Base-by-base conservation (phyloP, 345 rosid genomes). In the Conringia planisiliqua region DNA sequence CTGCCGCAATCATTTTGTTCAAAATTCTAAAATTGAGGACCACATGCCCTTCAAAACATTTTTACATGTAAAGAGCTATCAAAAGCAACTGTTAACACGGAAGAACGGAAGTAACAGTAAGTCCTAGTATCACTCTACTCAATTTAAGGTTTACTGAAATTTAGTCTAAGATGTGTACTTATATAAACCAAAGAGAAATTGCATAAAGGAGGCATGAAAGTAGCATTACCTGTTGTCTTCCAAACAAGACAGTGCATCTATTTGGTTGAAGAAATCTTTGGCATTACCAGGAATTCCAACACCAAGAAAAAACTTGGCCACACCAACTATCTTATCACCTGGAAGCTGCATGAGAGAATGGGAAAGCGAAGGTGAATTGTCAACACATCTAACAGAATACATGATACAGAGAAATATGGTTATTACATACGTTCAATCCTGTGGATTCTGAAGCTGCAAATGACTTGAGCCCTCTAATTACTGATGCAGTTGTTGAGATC, bases 251-350 rank as follows among this genome's bases (percentile, higher is more conserved):
- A 96, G 82, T 14, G 99, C 89, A 66, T 89, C 90, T 42, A 96
- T 78, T 83, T 92, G 99, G 79, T 82, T 82, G 83, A 86, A 90
- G 62, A 96, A 80, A 77, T 92, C 97, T 73, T 88, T 87, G 62
- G 88, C 84, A 83, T 88, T 98, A 55, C 98, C 93, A 66, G 96
- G 96, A 86, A 86, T 78, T 78, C 95, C 98, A 78, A 92, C 74
- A 59, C 91, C 87, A 54, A 96, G 96, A 74, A 96, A 81, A 82
- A 88, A 92, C 77, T 85, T 92, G 26, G 97, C 97, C 83, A 96
- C 70, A 67, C 98, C 97, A 80, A 90, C 80, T 56, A 90, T 78
- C 74, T 82, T 86, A 76, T 88, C 93, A 43, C 86, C 87, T 32
- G 93, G 89, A 68, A 92, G 85, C 99, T 96, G 88, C 83, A 87